Base-by-base conservation (phyloP, 345 rosid species). In the Ceriops zippeliana region DNA sequence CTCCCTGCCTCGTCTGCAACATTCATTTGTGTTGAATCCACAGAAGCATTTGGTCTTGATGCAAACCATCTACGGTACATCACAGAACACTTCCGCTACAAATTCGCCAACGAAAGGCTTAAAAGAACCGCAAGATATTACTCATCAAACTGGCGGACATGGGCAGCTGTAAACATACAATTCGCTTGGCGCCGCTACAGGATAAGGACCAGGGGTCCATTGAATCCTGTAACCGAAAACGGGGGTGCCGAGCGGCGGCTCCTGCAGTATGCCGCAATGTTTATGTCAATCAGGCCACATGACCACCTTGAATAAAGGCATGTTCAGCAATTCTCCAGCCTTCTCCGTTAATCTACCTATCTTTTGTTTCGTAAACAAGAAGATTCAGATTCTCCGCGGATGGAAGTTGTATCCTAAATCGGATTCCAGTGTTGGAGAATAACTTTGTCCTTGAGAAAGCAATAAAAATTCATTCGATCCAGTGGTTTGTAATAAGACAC, bases 81-180 rank as follows among this genome's bases (percentile, higher is more conserved):
- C 21, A 91, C 97, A 0, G 92, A 91, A 19, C 96, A 93, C 32
- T 93, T 93, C 79, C 87, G 96, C 2, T 90, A 93, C 81, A 85
- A 73, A 74, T 90, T 93, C 2, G 83, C 93, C 11, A 87, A 85
- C 32, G 88, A 87, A 74, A 83, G 86, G 73, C 87, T 90, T 5
- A 93, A 86, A 81, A 69, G 96, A 66, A 93, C 86, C 0, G 89
- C 96, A 1, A 87, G 97, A 80, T 89, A 86, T 74, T 91, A 89
- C 68, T 93, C 98, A 6, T 93, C 97, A 11, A 90, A 88, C 69
- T 93, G 98, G 96, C 69, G 96, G 61, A 86, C 92, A 10, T 93
- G 97, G 97, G 97, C 97, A 0, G 96, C 97, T 0, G 97, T 93
- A 61, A 91, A 82, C 30, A 78, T 91, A 26, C 98, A 93, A 53